Base-by-base conservation (phyloP, 1,139 yeast genomes). In the Schwanniomyces etchellsii region DNA sequence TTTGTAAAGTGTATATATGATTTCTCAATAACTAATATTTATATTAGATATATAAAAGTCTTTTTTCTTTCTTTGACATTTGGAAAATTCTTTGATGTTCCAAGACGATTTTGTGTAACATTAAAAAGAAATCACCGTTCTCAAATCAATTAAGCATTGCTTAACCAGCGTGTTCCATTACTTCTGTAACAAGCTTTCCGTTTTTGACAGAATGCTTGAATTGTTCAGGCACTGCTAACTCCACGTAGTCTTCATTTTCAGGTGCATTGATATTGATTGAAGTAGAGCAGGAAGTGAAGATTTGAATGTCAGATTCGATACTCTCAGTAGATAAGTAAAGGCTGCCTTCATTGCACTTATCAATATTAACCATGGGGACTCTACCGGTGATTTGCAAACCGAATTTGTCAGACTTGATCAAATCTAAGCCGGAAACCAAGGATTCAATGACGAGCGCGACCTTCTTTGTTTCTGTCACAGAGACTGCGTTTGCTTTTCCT, bases 401-500 rank as follows among this genome's bases (percentile, higher is more conserved):
- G 51, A 86, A 84, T 48, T 79, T 80, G 42, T 60, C 62, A 32
- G 89, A 81, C 57, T 86, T 88, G 58, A 91, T 86, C 35, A 89
- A 64, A 42, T 91, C 97, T 33, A 91, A 70, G 26, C 96, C 93
- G 4, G 96, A 81, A 32, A 93, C 85, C 43, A 88, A 75, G 17
- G 83, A 74, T 39, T 91, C 97, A 23, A 86, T 72, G 24, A 91
- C 81, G 26, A 93, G 65, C 10, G 89, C 95, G 27, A 78, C 70
- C 40, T 77, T 77, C 25, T 64, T 64, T 49, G 94, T 79, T 35
- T 81, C 81, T 38, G 84, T 81, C 37, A 91, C 51, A 2, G 96
- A 77, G 33, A 93, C 74, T 1, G 96, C 94, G 48, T 88, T 89
- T 35, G 88, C 86, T 55, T 91, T 91, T 38, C 98, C 98, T 56